A percentile compares a stretch with the other conserved stretches of the same genome.
Evolutionary conservation across 225 moss, liverwort and hornwort genomes (phyloP).

Genomic region (Rhytidiadelphus loreus): DNA sequence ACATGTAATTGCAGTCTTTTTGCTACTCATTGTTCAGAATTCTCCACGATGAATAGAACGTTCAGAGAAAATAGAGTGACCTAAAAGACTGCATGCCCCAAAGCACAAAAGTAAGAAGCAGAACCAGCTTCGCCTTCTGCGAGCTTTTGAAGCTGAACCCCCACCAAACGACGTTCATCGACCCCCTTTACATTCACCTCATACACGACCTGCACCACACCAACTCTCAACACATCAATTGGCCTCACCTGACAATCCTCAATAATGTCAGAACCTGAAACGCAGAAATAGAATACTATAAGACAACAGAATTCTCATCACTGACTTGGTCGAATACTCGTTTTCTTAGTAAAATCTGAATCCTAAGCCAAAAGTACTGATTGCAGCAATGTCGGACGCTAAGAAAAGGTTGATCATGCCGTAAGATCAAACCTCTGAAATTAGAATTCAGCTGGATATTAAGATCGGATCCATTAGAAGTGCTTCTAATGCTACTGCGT

Average conservation of each 20-base stretch:
- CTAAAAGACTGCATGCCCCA: neutral
- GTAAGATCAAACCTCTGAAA: neutral
- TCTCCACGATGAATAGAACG: neutral
- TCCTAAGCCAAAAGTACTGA: neutral
- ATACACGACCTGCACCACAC: slow-evolving; percentile 66
- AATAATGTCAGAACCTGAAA: neutral
- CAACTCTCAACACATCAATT: slow-evolving; percentile 1
- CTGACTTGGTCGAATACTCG: neutral
- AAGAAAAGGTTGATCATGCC: neutral
- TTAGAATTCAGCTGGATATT: neutral
- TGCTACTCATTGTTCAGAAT: neutral
- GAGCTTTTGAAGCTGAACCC: slow-evolving; percentile 82
- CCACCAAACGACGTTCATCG: slow-evolving; percentile 92
- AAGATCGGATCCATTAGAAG: neutral
- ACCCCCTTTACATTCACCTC: slow-evolving; percentile 96
- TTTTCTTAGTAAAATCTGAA: neutral
- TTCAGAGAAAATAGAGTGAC: neutral
- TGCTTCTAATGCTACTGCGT: neutral
- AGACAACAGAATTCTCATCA: neutral
- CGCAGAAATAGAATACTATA: neutral
- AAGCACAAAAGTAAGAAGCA: neutral
- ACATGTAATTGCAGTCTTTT: neutral
- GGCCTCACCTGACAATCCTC: neutral
- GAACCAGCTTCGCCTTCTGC: slow-evolving; percentile 82
- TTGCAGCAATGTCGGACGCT: neutral